These are phyloP conservation scores for Lactarius indigo DNA, from an alignment of 768 basidiomycete species.

Conservation along the genomic window DNA sequence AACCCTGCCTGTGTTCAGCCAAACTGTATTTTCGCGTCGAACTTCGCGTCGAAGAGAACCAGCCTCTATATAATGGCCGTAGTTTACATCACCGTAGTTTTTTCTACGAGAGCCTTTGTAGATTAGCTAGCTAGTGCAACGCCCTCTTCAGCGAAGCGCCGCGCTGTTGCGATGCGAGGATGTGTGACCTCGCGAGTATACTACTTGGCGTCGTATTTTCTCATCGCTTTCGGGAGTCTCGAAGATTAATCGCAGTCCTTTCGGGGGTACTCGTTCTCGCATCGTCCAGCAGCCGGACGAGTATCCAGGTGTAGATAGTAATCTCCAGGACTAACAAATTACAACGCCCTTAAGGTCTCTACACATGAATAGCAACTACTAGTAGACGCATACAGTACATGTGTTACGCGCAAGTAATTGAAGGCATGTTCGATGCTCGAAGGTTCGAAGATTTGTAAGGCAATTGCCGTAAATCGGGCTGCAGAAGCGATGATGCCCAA, in stretches of 20 bases:
- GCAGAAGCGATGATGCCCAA: no score
- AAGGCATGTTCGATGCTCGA: no score
- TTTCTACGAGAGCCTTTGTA: neutral
- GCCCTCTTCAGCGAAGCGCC: neutral
- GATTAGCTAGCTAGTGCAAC: neutral
- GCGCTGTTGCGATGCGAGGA: neutral
- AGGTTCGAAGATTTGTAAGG: no score
- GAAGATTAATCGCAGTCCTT: no score
- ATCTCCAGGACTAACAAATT: neutral
- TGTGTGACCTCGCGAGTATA: neutral
- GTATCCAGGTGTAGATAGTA: neutral
- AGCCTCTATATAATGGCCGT: neutral
- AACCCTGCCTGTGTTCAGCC: conserved; percentile 56
- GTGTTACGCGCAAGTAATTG: no score
- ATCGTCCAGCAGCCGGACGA: neutral
- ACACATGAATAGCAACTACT: neutral
- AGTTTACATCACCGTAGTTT: neutral
- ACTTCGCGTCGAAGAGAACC: conserved; percentile 30
- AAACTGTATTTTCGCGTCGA: conserved; percentile 31
- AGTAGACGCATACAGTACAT: neutral
- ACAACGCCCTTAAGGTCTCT: neutral
- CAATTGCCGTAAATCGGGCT: no score
- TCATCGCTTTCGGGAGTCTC: no score
- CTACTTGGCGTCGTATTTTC: no score
- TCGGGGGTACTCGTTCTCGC: neutral